Conservation (phyloP, 495 filamentous ascomycete genomes). For the Chaetomium tenue region DNA sequence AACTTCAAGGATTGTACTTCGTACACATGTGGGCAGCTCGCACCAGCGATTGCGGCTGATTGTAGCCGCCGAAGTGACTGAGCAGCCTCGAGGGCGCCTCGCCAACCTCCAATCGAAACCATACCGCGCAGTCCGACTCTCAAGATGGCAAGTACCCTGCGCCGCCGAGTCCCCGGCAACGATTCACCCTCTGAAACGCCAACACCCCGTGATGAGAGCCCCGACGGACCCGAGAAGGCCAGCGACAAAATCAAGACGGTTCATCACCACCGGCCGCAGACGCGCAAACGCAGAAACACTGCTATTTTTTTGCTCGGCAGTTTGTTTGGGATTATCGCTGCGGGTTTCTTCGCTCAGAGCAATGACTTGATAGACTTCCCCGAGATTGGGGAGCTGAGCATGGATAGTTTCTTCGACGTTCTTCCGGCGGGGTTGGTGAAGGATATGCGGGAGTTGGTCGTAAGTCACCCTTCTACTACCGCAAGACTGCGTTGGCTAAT, state of each 20-base stretch:
- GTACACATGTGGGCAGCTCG: neutral
- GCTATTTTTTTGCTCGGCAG: conserved; percentile 82
- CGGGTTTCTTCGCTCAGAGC: conserved; percentile 78
- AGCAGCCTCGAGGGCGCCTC: neutral
- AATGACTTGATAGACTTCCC: conserved; percentile 83
- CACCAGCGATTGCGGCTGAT: neutral
- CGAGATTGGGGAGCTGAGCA: conserved; percentile 73
- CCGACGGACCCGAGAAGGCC: conserved; percentile 45
- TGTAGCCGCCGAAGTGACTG: neutral
- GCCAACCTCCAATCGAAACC: neutral
- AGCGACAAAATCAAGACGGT: conserved; percentile 46
- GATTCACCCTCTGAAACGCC: conserved; percentile 38
- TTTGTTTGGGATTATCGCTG: conserved; percentile 75
- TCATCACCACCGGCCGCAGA: conserved; percentile 43
- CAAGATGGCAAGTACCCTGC: conserved; percentile 48
- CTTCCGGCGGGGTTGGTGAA: conserved; percentile 77
- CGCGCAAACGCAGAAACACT: conserved; percentile 66
- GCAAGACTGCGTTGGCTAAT: neutral
- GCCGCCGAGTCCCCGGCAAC: conserved; percentile 45
- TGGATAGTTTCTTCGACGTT: conserved; percentile 78
- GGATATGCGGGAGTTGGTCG: conserved; percentile 80
- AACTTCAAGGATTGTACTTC: neutral
- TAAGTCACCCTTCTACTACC: conserved; percentile 36
- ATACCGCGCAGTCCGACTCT: neutral
- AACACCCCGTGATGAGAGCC: conserved; percentile 43